Evolutionary conservation across 306 rosid species (phyloP), one percentile per base, ranked within the genome.

Genomic region (Corylus americana): DNA sequence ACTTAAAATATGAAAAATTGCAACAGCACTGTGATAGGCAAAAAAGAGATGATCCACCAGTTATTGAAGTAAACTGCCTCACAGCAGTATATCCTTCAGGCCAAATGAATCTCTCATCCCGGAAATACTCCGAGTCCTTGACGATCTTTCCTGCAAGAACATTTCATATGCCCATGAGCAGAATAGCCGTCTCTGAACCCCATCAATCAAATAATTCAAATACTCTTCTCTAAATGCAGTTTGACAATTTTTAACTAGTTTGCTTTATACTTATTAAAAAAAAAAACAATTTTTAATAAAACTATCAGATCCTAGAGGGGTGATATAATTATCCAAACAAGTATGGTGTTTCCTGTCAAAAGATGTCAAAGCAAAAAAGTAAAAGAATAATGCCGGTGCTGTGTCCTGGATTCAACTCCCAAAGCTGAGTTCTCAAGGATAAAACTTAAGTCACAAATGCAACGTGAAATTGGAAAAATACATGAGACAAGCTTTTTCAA

Each of bases 31-130:
- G 62, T 27, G 66, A 16, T 29, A 76, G 17, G 73, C 77, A 75
- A 78, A 37, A 51, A 74, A 61, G 63, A 53, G 53, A 82, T 54
- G 59, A 10, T 76, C 81, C 84, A 95, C 98, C 98, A 58, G 90
- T 79, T 77, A 95, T 79, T 81, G 98, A 95, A 78, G 89, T 81
- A 82, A 95, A 95, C 79, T 91, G 90, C 86, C 97, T 85, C 80
- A 91, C 70, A 80, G 98, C 98, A 55, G 89, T 92, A 81, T 95
- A 95, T 55, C 98, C 98, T 87, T 95, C 96, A 11, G 98, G 98
- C 94, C 98, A 95, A 83, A 92, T 83, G 64, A 74, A 81, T 68
- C 74, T 85, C 74, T 89, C 91, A 74, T 91, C 92, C 59, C 78
- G 83, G 75, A 92, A 94, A 84, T 82, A 85, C 69, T 89, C 73